Evolutionary conservation across 73 alveolate species (phyloP), one percentile per base, ranked within the genome.

Genomic region (Paramecium sonneborni): DNA sequence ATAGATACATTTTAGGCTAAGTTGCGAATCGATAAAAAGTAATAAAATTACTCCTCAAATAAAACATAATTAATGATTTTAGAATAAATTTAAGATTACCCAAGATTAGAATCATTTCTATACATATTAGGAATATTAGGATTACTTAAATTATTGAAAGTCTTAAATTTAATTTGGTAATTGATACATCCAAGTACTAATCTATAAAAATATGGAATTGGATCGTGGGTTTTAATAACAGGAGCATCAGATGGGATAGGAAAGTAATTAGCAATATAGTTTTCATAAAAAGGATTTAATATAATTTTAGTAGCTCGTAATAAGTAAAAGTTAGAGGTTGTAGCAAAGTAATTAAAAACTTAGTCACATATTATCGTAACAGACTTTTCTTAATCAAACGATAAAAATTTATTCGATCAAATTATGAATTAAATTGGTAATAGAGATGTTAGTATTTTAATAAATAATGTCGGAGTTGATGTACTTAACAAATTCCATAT

Each of bases 181-280:
- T 14, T 67, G 38, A 67, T 67, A 3, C 18, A 21, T 12, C 84
- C 84, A 23, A 67, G 9, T 15, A 24, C 38, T 12, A 30, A 26
- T 26, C 48, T 67, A 9, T 30, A 6, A 23, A 86, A 70, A 68
- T 86, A 86, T 67, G 93, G 93, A 32, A 46, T 11, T 32, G 88
- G 88, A 18, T 86, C 93, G 9, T 86, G 85, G 62, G 85, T 62
- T 5, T 86, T 86, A 32, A 86, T 86, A 23, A 86, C 93, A n/a
- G 93, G 93, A n/a, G 84, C 93, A 35, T 86, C 93, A 6, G 93
- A 86, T 86, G 93, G 93, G 21, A 86, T 86, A 11, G 93, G 93
- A 18, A 86, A 86, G 32, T 7, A 86, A 62, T 39, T 86, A 9
- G 93, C 93, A 15, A 57, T 86, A 6, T 18, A 86, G 34, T 32